A percentile compares a stretch with the other conserved stretches of the same genome.
These are phyloP conservation scores for Sutorius australiensis DNA, from an alignment of 768 basidiomycete genomes.

Conservation along the genomic window DNA sequence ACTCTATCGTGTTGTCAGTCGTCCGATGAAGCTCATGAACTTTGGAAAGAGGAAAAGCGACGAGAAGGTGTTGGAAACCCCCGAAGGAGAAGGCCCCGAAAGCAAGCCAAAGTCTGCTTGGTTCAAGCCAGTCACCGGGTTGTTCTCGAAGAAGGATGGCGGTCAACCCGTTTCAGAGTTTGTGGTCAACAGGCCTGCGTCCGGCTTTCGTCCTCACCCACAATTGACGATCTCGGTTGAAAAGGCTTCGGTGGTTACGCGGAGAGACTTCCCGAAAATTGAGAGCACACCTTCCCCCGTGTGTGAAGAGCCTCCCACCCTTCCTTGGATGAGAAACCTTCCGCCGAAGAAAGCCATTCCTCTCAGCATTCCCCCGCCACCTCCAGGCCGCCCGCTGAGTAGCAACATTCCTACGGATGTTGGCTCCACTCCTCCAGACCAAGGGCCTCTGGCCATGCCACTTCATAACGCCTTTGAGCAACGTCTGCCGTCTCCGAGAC, in stretches of 20 bases:
- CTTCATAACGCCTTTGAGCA: conserved; percentile 41
- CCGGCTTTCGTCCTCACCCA: conserved; percentile 24
- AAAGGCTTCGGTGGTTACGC: conserved; percentile 31
- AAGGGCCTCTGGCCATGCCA: conserved; percentile 35
- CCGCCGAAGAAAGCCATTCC: conserved; percentile 32
- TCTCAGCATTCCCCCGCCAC: conserved; percentile 33
- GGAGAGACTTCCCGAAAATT: conserved; percentile 26
- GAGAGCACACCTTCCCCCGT: conserved; percentile 27
- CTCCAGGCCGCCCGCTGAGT: conserved; percentile 30
- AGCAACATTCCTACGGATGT: conserved; percentile 38
- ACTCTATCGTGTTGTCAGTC: conserved; percentile 24
- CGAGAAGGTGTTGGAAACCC: conserved; percentile 24
- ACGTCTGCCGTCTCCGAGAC: conserved; percentile 13
- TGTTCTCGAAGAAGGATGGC: conserved; percentile 26
- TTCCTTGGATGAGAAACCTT: conserved; percentile 23
- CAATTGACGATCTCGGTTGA: conserved; percentile 44
- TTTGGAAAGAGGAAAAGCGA: conserved; percentile 40
- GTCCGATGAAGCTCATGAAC: conserved; percentile 42
- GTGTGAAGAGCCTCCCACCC: conserved; percentile 23
- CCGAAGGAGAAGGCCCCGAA: conserved; percentile 22
- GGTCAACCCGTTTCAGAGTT: conserved; percentile 14
- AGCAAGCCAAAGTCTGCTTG: conserved; percentile 27
- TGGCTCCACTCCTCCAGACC: conserved; percentile 20
- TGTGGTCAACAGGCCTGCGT: conserved; percentile 16
- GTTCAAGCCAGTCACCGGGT: conserved; percentile 35